Percentiles rank a stretch among this genome's conserved stretches.
Evolutionary conservation across 306 rosid species (phyloP).

Genomic region (Cucurbita argyrosperma): DNA sequence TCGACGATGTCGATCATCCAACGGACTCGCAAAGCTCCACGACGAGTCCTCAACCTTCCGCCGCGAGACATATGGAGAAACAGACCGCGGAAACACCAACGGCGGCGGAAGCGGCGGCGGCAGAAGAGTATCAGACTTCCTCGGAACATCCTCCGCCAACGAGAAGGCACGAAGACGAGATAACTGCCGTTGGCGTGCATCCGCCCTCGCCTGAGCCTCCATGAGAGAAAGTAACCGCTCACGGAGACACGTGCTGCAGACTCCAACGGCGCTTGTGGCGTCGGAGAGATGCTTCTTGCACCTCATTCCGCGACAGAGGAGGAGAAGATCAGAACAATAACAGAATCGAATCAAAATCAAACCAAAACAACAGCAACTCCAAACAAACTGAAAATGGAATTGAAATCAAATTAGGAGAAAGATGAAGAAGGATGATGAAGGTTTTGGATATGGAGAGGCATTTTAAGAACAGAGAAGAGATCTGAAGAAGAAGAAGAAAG

Average conservation of each 20-base stretch:
- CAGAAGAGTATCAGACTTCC: conserved; percentile 32
- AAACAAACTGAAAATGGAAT: not conserved
- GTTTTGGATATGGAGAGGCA: not conserved
- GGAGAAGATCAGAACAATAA: not conserved
- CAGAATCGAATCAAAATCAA: not conserved
- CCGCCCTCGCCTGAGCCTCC: conserved; percentile 46
- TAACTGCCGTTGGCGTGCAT: conserved; percentile 13
- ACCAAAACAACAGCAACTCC: too few species aligned
- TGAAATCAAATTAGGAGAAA: not conserved
- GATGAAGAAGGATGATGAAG: not conserved
- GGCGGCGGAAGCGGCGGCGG: conserved; percentile 27
- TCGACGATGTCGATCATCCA: conserved; percentile 5
- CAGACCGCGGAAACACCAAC: conserved; percentile 67
- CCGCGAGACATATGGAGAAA: conserved; percentile 57
- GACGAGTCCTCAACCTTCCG: conserved; percentile 31
- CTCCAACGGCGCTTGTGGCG: conserved; percentile 50
- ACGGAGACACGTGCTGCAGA: conserved; percentile 78
- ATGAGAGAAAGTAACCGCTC: conserved; percentile 56
- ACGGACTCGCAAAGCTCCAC: conserved; percentile 11
- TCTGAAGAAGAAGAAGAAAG: conserved; percentile 1
- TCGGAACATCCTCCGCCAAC: conserved; percentile 5
- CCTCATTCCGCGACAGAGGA: conserved; percentile 38
- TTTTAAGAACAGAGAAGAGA: not conserved
- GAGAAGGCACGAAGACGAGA: conserved; percentile 26
- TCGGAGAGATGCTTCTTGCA: conserved; percentile 72